Evolutionary conservation across 257 asterid genomes (phyloP).

Genomic region (Cinchona pubescens): DNA sequence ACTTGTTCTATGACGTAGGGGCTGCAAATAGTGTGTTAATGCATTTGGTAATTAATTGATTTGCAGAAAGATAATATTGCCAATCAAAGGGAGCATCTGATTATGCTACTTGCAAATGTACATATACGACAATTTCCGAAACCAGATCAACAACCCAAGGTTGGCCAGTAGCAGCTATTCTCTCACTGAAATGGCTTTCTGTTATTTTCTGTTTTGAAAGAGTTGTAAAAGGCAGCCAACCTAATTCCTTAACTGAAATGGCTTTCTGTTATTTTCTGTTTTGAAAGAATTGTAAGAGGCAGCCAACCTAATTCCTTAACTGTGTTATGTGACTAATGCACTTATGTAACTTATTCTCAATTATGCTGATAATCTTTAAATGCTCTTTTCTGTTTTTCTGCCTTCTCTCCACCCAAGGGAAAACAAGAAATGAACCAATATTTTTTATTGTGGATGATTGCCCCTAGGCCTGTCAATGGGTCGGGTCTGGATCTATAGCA

Average conservation of each 20-base stretch:
- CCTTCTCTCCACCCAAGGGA: too few relatives aligned
- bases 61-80: slow-evolving; percentile 93
- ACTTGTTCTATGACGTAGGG: not conserved
- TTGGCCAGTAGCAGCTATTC: slow-evolving; percentile 29
- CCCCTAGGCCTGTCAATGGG: too few relatives aligned
- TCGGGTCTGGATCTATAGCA: too few relatives aligned
- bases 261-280: not conserved
- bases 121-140: slow-evolving; percentile 95
- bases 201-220: not conserved
- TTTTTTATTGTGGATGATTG: too few relatives aligned
- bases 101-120: slow-evolving; percentile 94
- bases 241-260: too few relatives aligned
- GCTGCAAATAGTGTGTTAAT: not conserved
- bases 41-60: slow-evolving; percentile 23
- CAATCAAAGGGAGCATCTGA: slow-evolving; percentile 97
- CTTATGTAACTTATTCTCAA: not conserved
- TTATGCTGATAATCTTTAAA: too few relatives aligned
- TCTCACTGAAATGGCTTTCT: not conserved
- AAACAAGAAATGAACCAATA: too few relatives aligned
- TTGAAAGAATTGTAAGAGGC: not conserved
- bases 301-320: not conserved
- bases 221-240: not conserved
- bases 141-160: slow-evolving; percentile 99
- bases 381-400: too few relatives aligned
- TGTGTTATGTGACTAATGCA: not conserved